Base-by-base conservation (phyloP, 441 rosid species). In the Mallotus repandus region DNA sequence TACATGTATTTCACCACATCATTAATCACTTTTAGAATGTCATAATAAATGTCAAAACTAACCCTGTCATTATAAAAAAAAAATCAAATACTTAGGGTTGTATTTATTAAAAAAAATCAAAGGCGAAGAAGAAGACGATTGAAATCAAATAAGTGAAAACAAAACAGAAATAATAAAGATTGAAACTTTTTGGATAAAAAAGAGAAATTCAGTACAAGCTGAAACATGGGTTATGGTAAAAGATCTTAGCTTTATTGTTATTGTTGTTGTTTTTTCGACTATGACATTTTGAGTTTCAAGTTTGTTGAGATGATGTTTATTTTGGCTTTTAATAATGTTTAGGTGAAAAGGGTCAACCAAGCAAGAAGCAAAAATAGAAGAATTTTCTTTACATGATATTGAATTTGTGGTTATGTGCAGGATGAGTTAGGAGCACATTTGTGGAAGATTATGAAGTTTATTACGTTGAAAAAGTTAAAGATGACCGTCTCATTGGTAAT, bases 341-440 rank as follows among this genome's bases (percentile, higher is more conserved):
- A 90, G 96, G 93, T 74, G 97, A 89, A 46, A 88, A 84, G 75
- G 88, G 87, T 60, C 78, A 90, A 67, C 83, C 88, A 3, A 83
- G 76, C 84, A 91, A 93, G 82, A 89, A 85, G 80, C 74, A 63
- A 45, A 89, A 86, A 81, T 84, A n/a, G n/a, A n/a, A n/a, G 41
- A 45, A 45, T 45, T 45, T 45, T 10, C 48, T 45, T 45, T 7
- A 7, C 10, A 5, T 45, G 48, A 45, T 35, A 45, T 45, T 45
- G 48, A 9, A 45, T 45, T 10, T 45, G 48, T 45, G 48, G 4
- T 68, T 62, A 4, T 64, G 22, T 71, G 74, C 86, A 93, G 95
- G 98, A 89, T 68, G 96, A 87, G 80, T 81, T 32, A 82, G 78
- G 75, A 79, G 82, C 81, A 72, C 76, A 68, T 58, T 75, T 54